A percentile compares a stretch with the other conserved stretches of the same genome.
phyloP scores from a whole-genome alignment of 2,329 filamentous ascomycete species.

The Pestalotiopsis sp. region DNA sequence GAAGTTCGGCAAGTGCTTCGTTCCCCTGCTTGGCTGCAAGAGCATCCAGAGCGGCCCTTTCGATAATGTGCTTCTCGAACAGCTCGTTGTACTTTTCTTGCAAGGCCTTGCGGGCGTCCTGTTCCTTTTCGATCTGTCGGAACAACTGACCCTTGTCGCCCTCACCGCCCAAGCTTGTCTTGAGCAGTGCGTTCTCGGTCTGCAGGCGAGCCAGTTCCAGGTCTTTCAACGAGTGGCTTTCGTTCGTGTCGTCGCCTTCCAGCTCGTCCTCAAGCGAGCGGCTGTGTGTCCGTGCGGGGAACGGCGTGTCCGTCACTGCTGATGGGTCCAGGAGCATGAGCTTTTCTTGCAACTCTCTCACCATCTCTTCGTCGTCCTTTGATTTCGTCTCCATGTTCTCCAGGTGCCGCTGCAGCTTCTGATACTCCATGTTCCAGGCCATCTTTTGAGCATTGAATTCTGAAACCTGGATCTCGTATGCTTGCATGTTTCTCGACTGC shows the following conservation, averaged over 20 bases:
- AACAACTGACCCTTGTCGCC: constrained; percentile 58
- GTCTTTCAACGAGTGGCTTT: constrained; percentile 42
- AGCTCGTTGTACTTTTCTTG: constrained; percentile 58
- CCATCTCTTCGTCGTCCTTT: constrained; percentile 54
- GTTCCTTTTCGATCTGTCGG: constrained; percentile 58
- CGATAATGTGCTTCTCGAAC: constrained; percentile 60
- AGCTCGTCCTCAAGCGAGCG: constrained; percentile 61
- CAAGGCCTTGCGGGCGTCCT: constrained; percentile 51
- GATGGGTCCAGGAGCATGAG: constrained; percentile 39
- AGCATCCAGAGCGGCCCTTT: constrained; percentile 60
- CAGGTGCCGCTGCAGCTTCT: constrained; percentile 31
- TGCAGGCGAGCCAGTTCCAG: constrained; percentile 61
- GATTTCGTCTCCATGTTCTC: constrained; percentile 44
- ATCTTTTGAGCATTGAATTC: constrained; percentile 47
- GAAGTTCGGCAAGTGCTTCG: constrained; percentile 54
- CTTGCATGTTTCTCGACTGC: constrained; percentile 35
- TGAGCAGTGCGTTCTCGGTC: constrained; percentile 63
- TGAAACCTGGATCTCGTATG: constrained; percentile 39
- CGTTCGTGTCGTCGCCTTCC: constrained; percentile 45
- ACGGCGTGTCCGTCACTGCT: constrained; percentile 26
- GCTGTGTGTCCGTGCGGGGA: constrained; percentile 35
- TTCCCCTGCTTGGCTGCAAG: constrained; percentile 54
- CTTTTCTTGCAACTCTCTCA: constrained; percentile 64
- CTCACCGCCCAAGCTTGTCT: constrained; percentile 54
- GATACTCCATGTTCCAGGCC: constrained; percentile 37